phyloP scores from a whole-genome alignment of 73 alveolate species.

The Tetrahymena thermophila region DNA sequence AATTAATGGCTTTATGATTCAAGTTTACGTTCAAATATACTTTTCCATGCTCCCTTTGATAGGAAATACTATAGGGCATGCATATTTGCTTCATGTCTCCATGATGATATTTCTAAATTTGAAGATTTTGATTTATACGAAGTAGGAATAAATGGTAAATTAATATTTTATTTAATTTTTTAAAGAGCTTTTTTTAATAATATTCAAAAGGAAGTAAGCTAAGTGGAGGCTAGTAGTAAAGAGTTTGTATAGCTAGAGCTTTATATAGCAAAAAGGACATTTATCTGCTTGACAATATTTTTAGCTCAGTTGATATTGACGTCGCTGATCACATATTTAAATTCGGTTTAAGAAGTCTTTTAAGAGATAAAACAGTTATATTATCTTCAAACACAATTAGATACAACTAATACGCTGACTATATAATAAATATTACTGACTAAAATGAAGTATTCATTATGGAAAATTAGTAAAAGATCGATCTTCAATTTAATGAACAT shows the following conservation, averaged over 20 bases:
- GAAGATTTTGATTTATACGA: constrained; percentile 64
- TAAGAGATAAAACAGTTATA: constrained; percentile 58
- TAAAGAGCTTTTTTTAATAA: not conserved
- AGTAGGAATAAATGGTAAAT: constrained; percentile 37
- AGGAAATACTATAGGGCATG: constrained; percentile 58
- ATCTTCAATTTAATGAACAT: constrained; percentile 32
- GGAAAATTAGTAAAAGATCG: constrained; percentile 67
- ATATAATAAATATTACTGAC: constrained; percentile 6
- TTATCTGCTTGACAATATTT: constrained; percentile 77
- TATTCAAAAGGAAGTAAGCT: constrained; percentile 70
- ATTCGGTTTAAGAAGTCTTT: constrained; percentile 52
- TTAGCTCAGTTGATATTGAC: constrained; percentile 72
- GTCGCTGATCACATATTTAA: constrained; percentile 68
- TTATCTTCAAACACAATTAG: constrained; percentile 56
- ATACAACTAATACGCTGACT: constrained; percentile 24
- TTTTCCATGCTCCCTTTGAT: constrained; percentile 62
- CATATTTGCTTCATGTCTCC: constrained; percentile 61
- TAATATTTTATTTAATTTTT: not conserved
- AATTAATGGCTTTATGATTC: constrained; percentile 77
- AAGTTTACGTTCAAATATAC: constrained; percentile 78
- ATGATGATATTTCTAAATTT: constrained; percentile 56
- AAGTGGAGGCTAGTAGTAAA: constrained; percentile 82
- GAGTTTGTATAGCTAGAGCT: constrained; percentile 78
- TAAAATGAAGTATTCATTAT: constrained; percentile 1
- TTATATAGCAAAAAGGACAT: constrained; percentile 66